phyloP scores from a whole-genome alignment of 1,284 basidiomycete species.

The Laetiporus sulphureus region DNA sequence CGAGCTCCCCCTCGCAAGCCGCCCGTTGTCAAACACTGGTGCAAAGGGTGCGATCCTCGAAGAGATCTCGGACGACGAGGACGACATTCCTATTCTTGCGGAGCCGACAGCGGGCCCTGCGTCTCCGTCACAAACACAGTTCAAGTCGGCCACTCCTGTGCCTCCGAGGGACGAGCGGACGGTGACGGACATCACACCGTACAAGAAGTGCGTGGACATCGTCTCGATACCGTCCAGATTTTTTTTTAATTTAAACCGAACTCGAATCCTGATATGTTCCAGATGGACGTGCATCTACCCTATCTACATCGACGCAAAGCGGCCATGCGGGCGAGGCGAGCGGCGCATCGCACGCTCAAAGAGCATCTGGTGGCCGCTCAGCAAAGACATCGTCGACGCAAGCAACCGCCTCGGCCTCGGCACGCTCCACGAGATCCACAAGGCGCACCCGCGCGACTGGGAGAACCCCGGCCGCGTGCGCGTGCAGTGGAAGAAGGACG shows the following conservation, averaged over 20 bases:
- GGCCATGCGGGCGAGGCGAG: constrained; percentile 75
- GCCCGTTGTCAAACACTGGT: constrained; percentile 62
- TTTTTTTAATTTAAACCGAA: too few relatives aligned
- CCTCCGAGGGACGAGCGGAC: constrained; percentile 22
- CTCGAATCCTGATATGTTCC: too few relatives aligned
- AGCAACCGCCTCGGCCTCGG: constrained; percentile 71
- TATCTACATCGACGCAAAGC: constrained; percentile 95
- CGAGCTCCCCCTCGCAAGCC: constrained; percentile 66
- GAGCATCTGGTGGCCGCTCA: constrained; percentile 91
- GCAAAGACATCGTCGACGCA: constrained; percentile 86
- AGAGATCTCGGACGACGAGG: constrained; percentile 51
- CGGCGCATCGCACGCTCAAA: constrained; percentile 77
- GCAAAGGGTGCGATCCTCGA: constrained; percentile 69
- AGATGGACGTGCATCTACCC: constrained; percentile 97
- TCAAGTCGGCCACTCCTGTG: constrained; percentile 13
- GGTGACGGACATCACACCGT: constrained; percentile 70
- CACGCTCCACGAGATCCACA: constrained; percentile 82
- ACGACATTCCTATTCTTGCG: constrained; percentile 26
- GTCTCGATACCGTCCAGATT: too few relatives aligned
- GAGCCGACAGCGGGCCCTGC: constrained; percentile 38
- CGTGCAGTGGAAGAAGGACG: constrained; percentile 85
- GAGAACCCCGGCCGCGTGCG: constrained; percentile 92
- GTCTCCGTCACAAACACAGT: constrained; percentile 38
- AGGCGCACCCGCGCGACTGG: constrained; percentile 93
- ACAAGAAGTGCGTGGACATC: constrained; percentile 52